Evolutionary conservation across 345 rosid genomes (phyloP).

Genomic region (Streptanthus diversifolius): DNA sequence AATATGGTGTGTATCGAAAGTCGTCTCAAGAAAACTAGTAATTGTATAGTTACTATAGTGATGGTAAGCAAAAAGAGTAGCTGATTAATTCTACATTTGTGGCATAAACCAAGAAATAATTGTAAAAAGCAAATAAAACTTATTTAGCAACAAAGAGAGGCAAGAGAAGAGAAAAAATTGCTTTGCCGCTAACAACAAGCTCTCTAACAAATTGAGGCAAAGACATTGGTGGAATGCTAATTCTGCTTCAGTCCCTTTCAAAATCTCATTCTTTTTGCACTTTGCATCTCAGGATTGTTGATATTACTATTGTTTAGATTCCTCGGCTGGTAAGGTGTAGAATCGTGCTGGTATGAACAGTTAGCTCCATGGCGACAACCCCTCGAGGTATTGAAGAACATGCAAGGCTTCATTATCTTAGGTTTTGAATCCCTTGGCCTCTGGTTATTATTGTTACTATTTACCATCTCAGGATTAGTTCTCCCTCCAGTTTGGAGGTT

Average conservation of each 20-base stretch:
- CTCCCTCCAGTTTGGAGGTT: constrained; percentile 40
- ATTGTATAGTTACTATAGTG: neutral
- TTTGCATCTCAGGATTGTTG: constrained; percentile 49
- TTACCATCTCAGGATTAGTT: constrained; percentile 48
- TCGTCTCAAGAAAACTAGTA: neutral
- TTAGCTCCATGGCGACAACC: constrained; percentile 91
- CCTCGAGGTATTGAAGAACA: constrained; percentile 79
- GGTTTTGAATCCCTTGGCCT: constrained; percentile 50
- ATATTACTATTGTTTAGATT: constrained; percentile 29
- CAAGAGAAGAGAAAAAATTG: constrained; percentile 11
- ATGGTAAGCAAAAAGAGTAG: neutral
- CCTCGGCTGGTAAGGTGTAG: constrained; percentile 50
- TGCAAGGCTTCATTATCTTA: constrained; percentile 86
- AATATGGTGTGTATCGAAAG: neutral
- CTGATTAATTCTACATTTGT: constrained; percentile 19
- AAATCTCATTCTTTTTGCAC: constrained; percentile 84
- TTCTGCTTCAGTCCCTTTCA: constrained; percentile 77
- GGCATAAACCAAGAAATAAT: neutral
- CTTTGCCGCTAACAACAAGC: constrained; percentile 20
- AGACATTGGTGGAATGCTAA: constrained; percentile 27
- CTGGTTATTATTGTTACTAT: constrained; percentile 42
- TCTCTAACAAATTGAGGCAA: constrained; percentile 15
- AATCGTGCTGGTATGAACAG: constrained; percentile 80
- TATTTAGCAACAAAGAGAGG: constrained; percentile 28
- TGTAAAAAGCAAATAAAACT: constrained; percentile 8